A percentile compares a stretch with the other conserved stretches of the same genome.
phyloP scores from a whole-genome alignment of 805 yeast genomes.

The Priceomyces fermenticarens region DNA sequence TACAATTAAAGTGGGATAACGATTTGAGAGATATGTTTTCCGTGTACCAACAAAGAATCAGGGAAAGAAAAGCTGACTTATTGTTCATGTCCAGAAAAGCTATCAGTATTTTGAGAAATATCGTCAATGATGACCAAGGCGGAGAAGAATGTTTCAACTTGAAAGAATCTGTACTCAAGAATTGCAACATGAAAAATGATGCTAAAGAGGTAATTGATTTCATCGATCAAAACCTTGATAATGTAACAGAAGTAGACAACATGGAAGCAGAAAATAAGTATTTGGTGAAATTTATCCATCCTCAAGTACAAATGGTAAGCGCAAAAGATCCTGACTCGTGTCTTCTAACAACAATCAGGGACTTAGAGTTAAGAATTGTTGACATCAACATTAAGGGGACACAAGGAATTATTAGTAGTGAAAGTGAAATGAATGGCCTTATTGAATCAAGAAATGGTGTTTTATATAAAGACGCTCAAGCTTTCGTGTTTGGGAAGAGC shows the following conservation, averaged over 20 bases:
- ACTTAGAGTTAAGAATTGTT: conserved; percentile 54
- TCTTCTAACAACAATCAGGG: conserved; percentile 52
- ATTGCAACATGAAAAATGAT: conserved; percentile 10
- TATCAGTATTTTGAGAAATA: conserved; percentile 45
- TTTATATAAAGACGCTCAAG: conserved; percentile 52
- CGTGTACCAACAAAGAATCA: conserved; percentile 49
- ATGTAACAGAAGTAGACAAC: conserved; percentile 26
- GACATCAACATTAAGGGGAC: conserved; percentile 41
- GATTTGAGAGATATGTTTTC: conserved; percentile 59
- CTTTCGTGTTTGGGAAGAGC: conserved; percentile 46
- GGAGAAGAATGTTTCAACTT: conserved; percentile 15
- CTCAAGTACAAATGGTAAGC: conserved; percentile 71
- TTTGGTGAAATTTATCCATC: conserved; percentile 66
- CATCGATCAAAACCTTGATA: conserved; percentile 53
- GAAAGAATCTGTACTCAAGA: conserved; percentile 16
- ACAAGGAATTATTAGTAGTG: conserved; percentile 30
- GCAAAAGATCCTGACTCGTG: conserved; percentile 46
- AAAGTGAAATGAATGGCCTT: conserved; percentile 30
- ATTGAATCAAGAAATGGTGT: conserved; percentile 59
- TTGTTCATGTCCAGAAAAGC: conserved; percentile 51
- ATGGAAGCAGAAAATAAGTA: conserved; percentile 54
- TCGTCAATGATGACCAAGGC: conserved; percentile 20
- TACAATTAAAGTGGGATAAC: conserved; percentile 79
- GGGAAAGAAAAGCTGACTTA: conserved; percentile 40
- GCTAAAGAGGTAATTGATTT: conserved; percentile 37